Conservation (phyloP, 306 rosid species). For the Rubus idaeus region DNA sequence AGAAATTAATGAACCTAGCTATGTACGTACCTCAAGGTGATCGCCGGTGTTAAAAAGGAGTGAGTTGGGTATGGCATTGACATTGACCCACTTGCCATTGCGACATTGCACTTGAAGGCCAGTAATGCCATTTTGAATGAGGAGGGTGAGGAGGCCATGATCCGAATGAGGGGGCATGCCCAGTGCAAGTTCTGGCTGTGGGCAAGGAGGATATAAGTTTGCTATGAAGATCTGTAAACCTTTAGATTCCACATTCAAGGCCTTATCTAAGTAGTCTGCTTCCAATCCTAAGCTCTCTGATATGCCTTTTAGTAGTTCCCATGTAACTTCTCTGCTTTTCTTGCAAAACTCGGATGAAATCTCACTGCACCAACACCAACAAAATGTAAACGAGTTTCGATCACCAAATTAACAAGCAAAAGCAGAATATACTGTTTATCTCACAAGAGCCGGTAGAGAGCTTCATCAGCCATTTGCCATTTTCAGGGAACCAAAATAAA, state of each 20-base stretch:
- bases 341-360: conserved; percentile 21
- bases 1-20: background rate
- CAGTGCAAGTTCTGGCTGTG: conserved; percentile 60
- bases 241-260: conserved; percentile 35
- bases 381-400: background rate
- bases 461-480: too few species aligned
- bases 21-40: conserved; percentile 55
- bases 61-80: conserved; percentile 46
- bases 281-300: conserved; percentile 59
- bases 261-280: conserved; percentile 25
- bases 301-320: conserved; percentile 49
- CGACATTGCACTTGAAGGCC: conserved; percentile 61
- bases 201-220: conserved; percentile 69
- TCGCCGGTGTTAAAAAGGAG: conserved; percentile 51
- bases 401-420: too few species aligned
- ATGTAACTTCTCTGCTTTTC: conserved; percentile 14
- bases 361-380: conserved; percentile 24
- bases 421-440: background rate
- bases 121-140: conserved; percentile 51
- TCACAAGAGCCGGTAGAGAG: too few species aligned
- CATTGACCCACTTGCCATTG: conserved; percentile 58
- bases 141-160: conserved; percentile 54
- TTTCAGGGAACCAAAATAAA: too few species aligned
- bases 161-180: conserved; percentile 80
- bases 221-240: conserved; percentile 43